A percentile compares a stretch with the other conserved stretches of the same genome.
These are phyloP conservation scores for Phialophora verrucosa DNA, from an alignment of 2,329 filamentous ascomycete species.

Conservation along the genomic window DNA sequence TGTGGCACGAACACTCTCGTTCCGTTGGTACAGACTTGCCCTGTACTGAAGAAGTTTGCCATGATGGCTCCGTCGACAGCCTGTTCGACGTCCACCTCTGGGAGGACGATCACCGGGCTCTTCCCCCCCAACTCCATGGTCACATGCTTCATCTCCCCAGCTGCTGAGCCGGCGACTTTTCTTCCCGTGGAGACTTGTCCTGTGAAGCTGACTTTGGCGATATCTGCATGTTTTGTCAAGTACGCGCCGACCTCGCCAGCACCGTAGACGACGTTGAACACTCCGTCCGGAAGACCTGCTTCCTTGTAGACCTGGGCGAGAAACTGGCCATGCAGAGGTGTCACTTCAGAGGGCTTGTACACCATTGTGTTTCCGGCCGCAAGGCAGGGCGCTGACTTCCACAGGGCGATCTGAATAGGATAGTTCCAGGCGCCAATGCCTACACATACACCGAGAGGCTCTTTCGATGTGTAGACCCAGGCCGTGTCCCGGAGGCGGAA, in stretches of 20 bases:
- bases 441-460: slow-evolving; percentile 80
- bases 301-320: slow-evolving; percentile 78
- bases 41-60: slow-evolving; percentile 90
- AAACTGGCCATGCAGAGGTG: slow-evolving; percentile 77
- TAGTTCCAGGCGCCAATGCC: slow-evolving; percentile 94
- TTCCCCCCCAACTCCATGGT: slow-evolving; percentile 94
- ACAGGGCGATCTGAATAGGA: slow-evolving; percentile 86
- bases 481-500: slow-evolving; percentile 75
- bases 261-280: slow-evolving; percentile 87
- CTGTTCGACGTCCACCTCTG: slow-evolving; percentile 76
- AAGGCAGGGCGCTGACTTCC: slow-evolving; percentile 85
- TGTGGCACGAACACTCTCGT: slow-evolving; percentile 83
- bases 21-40: slow-evolving; percentile 92
- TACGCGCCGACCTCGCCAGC: slow-evolving; percentile 77
- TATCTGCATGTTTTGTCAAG: slow-evolving; percentile 71
- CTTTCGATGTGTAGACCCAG: slow-evolving; percentile 82
- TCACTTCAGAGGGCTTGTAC: slow-evolving; percentile 88
- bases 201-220: slow-evolving; percentile 89
- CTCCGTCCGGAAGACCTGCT: slow-evolving; percentile 78
- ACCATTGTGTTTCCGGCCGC: slow-evolving; percentile 89
- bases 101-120: slow-evolving; percentile 78
- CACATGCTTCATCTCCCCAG: slow-evolving; percentile 82
- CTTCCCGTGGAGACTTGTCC: slow-evolving; percentile 82
- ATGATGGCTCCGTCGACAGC: slow-evolving; percentile 92
- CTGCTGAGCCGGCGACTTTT: slow-evolving; percentile 78